Base-by-base conservation (phyloP, 768 basidiomycete species). In the Tulasnella sp. region DNA sequence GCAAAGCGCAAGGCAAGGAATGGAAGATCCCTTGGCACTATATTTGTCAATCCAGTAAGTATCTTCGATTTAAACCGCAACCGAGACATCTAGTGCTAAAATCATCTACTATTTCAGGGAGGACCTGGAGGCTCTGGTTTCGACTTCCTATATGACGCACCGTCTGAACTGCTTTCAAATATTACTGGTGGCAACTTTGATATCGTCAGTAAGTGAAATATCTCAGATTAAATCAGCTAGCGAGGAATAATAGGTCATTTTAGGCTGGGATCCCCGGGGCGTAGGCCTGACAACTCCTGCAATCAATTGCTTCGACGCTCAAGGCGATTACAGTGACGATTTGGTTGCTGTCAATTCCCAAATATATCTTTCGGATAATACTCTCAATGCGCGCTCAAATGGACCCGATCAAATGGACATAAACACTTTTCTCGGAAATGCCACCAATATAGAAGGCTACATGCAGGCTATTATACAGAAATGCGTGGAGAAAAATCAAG, bases 191-290 rank as follows among this genome's bases (percentile, higher is more conserved):
- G 39, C 27, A 25, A 16, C 19, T 40, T 40, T 25, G 39, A 40
- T n/a, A 10, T 40, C 6, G 39, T 40, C n/a, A 20, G 39, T 40
- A 25, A 40, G 39, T 40, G 19, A 16, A 40, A 6, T 5, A 40
- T 40, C n/a, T n/a, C n/a, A n/a, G n/a, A n/a, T n/a, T n/a, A n/a
- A n/a, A n/a, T n/a, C n/a, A n/a, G n/a, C n/a, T n/a, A n/a, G n/a
- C n/a, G n/a, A n/a, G n/a, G n/a, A n/a, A n/a, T n/a, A n/a, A n/a
- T n/a, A n/a, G n/a, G n/a, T 40, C n/a, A 16, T 40, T 16, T 7
- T 16, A 45, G 43, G 16, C n/a, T 48, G 46, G 46, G 46, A 48
- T 20, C 46, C 46, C 5, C 46, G 46, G 5, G 46, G 31, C 19
- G 46, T 48, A 19, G 46, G 46, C 5, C 16, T 35, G 15, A n/a